Evolutionary conservation across 805 yeast species (phyloP), one percentile per base, ranked within the genome.

Genomic region (Wickerhamiella domercqiae): DNA sequence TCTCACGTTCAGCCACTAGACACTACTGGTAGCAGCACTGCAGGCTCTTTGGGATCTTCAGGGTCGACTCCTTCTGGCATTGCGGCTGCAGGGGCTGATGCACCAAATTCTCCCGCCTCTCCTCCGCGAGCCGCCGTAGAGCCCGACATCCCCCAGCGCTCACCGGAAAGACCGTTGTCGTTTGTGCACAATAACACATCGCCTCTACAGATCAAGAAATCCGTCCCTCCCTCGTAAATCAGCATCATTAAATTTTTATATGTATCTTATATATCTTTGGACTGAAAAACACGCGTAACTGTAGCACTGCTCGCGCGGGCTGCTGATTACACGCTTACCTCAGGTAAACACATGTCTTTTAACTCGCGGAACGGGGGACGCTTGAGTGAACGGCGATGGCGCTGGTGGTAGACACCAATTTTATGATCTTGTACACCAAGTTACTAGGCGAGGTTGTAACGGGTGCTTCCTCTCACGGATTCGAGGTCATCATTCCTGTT

Each of bases 361-460:
- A n/a, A n/a, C n/a, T n/a, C n/a, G n/a, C n/a, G n/a, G n/a, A n/a
- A n/a, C n/a, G n/a, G n/a, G n/a, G n/a, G n/a, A n/a, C n/a, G n/a
- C n/a, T n/a, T n/a, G n/a, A n/a, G n/a, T n/a, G n/a, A n/a, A n/a
- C n/a, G n/a, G n/a, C n/a, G 7, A 30, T 30, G 33, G 33, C 26
- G 16, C 59, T 83, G 42, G 75, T 84, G 0, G 61, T 82, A 0
- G 96, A 86, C 52, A 86, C 96, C 2, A 86, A 86, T 51, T 81
- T 86, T 51, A 62, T 81, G 11, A 56, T 86, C 3, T 70, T 83
- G 1, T 84, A 83, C 51, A 55, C 82, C 32, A 54, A 61, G 15
- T 56, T 80, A 1, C 45, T 84, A 6, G 73, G 77, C 34, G 66
- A 65, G 0, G 51, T 86, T 19, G 54, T 66, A 3, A 48, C 48